These are phyloP conservation scores for Pythium apleroticum DNA, from an alignment of 352 stramenopile genomes.

Conservation along the genomic window DNA sequence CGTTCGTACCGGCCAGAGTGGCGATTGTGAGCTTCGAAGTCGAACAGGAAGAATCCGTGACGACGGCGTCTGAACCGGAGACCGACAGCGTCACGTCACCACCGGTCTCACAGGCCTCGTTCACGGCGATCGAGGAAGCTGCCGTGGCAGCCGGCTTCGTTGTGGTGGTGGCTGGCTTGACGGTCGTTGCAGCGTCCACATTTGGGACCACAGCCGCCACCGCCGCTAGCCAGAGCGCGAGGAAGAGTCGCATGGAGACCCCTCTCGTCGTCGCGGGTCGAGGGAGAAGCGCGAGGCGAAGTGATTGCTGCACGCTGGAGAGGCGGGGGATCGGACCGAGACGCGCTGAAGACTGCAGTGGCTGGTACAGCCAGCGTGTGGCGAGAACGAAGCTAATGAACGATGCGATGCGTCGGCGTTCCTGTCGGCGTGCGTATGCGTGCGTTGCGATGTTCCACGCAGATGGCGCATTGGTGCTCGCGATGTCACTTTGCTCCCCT, in stretches of 20 bases:
- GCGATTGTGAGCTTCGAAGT: conserved; percentile 33
- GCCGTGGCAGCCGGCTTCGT: conserved; percentile 1
- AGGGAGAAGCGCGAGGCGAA: neutral
- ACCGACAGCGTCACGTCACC: conserved; percentile 19
- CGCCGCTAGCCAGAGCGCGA: neutral
- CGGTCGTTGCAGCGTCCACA: neutral
- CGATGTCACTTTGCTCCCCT: neutral
- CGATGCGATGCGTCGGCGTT: neutral
- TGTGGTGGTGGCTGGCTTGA: neutral
- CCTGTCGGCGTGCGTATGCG: neutral
- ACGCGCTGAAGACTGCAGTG: neutral
- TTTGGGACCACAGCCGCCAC: neutral
- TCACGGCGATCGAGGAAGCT: neutral
- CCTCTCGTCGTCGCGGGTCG: neutral
- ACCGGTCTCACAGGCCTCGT: conserved; percentile 6
- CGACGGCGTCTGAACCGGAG: conserved; percentile 32
- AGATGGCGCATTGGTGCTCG: neutral
- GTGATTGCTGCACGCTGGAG: too few relatives aligned
- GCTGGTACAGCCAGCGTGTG: neutral
- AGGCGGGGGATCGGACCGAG: too few relatives aligned
- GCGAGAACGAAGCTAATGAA: neutral
- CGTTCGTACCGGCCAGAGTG: conserved; percentile 20
- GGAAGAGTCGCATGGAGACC: neutral
- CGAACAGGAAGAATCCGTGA: conserved; percentile 39
- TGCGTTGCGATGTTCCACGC: neutral